Conservation (phyloP, 1,284 basidiomycete species). For the Sporisorium reilianum region DNA sequence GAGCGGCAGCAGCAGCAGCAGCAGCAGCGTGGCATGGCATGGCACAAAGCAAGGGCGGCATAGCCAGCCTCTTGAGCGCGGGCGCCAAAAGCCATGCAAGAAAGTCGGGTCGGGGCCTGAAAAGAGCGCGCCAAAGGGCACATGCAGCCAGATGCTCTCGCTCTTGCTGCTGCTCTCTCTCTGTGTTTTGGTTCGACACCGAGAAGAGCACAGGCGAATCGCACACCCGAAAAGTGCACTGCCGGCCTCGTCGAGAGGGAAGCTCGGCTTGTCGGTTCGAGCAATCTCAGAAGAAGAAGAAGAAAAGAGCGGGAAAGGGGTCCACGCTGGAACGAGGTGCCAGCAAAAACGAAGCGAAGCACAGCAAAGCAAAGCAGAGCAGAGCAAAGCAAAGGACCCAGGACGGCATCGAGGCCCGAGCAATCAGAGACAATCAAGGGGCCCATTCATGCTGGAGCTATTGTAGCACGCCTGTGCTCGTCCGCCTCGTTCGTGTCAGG, state of each 20-base stretch:
- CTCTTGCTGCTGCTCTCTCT: no score
- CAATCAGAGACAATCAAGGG: not conserved
- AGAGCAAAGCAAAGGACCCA: not conserved
- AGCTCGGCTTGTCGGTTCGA: no score
- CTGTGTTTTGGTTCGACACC: no score
- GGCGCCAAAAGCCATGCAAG: not conserved
- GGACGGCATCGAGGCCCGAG: not conserved
- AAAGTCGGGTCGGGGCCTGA: constrained; percentile 7
- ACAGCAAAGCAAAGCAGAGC: no score
- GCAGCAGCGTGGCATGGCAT: not conserved
- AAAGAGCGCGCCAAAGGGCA: constrained; percentile 1
- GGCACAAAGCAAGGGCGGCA: not conserved
- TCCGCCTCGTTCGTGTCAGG: not conserved
- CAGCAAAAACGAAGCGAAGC: not conserved
- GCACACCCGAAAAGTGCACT: not conserved
- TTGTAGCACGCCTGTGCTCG: not conserved
- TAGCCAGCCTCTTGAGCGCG: not conserved
- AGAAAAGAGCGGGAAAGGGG: not conserved
- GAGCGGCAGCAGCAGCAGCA: not conserved
- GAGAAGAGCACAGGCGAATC: not conserved
- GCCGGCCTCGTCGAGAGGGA: not conserved
- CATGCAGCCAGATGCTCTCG: not conserved
- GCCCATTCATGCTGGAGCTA: not conserved
- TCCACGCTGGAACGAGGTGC: not conserved
- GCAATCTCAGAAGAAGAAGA: not conserved